Percentiles rank a stretch among this genome's conserved stretches.
Evolutionary conservation across 768 basidiomycete genomes (phyloP).

Genomic region (Tulasnella sp.): DNA sequence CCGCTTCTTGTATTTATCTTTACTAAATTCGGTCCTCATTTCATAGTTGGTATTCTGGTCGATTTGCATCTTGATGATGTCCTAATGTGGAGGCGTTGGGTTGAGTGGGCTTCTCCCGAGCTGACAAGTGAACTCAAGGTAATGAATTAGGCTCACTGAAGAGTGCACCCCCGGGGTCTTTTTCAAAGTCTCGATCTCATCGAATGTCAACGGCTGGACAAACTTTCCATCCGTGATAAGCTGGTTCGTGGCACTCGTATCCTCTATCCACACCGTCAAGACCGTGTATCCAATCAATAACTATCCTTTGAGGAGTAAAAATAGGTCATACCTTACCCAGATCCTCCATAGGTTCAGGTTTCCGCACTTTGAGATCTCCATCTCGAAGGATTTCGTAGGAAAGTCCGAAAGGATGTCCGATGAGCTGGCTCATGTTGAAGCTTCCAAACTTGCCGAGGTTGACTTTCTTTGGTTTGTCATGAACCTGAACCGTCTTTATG

Average conservation of each 20-base stretch:
- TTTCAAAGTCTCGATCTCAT: conserved; percentile 77
- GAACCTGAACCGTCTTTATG: conserved; percentile 60
- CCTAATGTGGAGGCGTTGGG: conserved; percentile 34
- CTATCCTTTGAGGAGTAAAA: neutral
- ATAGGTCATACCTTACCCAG: conserved; percentile 45
- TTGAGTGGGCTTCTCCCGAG: neutral
- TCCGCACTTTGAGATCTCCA: conserved; percentile 52
- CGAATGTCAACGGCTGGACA: conserved; percentile 70
- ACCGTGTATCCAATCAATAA: neutral
- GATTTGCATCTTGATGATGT: conserved; percentile 91
- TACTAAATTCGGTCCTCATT: conserved; percentile 95
- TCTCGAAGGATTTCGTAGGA: conserved; percentile 68
- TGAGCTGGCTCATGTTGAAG: conserved; percentile 65
- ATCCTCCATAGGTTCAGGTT: conserved; percentile 59
- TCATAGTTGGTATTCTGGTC: conserved; percentile 85
- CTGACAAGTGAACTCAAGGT: too few species aligned
- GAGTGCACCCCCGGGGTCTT: conserved; percentile 63
- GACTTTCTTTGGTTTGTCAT: conserved; percentile 53
- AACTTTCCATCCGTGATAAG: conserved; percentile 67
- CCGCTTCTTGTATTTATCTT: conserved; percentile 93
- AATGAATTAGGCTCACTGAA: conserved; percentile 45
- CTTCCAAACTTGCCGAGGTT: conserved; percentile 78
- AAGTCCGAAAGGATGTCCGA: conserved; percentile 76
- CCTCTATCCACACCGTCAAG: conserved; percentile 45
- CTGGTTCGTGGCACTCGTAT: conserved; percentile 94